Evolutionary conservation across 108 stramenopile genomes (phyloP).

Genomic region (Aurantiochytrium sp.): DNA sequence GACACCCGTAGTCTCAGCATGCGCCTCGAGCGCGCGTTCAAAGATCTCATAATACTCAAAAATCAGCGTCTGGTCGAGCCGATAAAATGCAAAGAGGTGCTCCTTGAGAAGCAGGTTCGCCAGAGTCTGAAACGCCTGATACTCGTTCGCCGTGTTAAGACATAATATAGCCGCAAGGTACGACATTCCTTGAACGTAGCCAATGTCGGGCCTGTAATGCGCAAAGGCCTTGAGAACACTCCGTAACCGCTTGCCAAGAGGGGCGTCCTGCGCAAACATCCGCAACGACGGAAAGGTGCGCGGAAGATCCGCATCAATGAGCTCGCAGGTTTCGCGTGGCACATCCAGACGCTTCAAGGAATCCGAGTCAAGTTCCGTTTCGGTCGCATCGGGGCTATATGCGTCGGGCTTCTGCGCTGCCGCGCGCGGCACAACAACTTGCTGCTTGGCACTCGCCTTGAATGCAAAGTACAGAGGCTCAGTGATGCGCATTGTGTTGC

Average conservation of each 20-base stretch:
- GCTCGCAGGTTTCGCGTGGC: background rate
- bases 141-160: constrained; percentile 9
- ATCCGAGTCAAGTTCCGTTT: background rate
- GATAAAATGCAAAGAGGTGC: background rate
- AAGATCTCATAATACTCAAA: constrained; percentile 12
- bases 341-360: background rate
- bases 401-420: background rate
- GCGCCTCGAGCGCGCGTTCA: background rate
- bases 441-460: background rate
- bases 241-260: background rate
- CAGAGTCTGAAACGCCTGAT: background rate
- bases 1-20: background rate
- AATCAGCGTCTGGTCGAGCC: background rate
- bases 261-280: background rate
- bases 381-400: background rate
- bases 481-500: background rate
- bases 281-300: background rate
- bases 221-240: constrained; percentile 1
- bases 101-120: background rate
- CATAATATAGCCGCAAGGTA: background rate
- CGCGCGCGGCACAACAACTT: background rate
- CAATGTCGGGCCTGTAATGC: background rate
- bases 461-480: background rate
- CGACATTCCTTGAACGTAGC: constrained; percentile 7
- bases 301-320: background rate